Conservation (phyloP, 2,329 filamentous ascomycete genomes). For the Xylaria sp. region DNA sequence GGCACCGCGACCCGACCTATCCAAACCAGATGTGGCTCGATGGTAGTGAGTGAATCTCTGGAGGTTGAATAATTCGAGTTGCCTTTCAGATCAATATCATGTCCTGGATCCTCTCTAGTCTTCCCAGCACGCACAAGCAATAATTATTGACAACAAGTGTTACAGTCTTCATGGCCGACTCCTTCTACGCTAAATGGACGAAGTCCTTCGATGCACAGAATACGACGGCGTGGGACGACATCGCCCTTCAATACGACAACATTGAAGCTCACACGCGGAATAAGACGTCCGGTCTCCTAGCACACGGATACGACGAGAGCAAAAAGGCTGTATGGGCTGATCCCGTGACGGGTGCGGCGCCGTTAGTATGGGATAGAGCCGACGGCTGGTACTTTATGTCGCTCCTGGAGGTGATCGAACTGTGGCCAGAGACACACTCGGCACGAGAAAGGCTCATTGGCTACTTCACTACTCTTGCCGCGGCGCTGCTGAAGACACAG, state of each 20-base stretch:
- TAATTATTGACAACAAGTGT: not conserved
- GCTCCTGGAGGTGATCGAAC: conserved; percentile 60
- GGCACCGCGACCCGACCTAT: conserved; percentile 60
- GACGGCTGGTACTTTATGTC: conserved; percentile 63
- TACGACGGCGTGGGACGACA: conserved; percentile 57
- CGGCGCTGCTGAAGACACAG: conserved; percentile 55
- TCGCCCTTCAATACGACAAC: conserved; percentile 56
- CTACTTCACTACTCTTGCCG: conserved; percentile 56
- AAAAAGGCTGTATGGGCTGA: conserved; percentile 61
- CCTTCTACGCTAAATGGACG: conserved; percentile 57
- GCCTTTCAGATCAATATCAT: not conserved
- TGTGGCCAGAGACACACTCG: conserved; percentile 53
- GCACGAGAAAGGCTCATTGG: conserved; percentile 53
- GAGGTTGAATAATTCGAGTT: not conserved
- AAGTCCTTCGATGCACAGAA: conserved; percentile 53
- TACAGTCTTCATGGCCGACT: conserved; percentile 59
- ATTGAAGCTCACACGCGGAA: conserved; percentile 56
- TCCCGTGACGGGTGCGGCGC: conserved; percentile 58
- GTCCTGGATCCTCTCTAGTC: not conserved
- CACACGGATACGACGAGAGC: conserved; percentile 64
- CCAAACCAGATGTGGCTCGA: conserved; percentile 66
- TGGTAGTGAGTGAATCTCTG: conserved; percentile 50
- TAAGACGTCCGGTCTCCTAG: conserved; percentile 55
- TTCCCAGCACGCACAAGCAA: not conserved
- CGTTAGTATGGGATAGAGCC: conserved; percentile 62